Percentiles rank a stretch among this genome's conserved stretches.
phyloP scores from a whole-genome alignment of 23 red algal genomes.

The Gracilaria domingensis region DNA sequence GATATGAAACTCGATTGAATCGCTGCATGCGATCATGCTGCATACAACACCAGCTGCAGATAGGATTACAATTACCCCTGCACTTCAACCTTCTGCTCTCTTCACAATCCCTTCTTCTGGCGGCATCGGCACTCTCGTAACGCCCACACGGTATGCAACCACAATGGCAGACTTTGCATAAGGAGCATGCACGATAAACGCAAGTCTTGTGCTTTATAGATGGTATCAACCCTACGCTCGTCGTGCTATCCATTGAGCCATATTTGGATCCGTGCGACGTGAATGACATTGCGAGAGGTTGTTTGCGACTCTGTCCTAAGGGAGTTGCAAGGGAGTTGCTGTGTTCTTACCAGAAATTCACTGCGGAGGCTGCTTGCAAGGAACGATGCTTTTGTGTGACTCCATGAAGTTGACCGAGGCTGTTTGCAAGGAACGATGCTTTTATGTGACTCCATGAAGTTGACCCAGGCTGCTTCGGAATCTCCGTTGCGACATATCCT shows the following conservation, averaged over 20 bases:
- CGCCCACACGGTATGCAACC: background rate
- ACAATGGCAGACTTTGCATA: background rate
- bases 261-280: background rate
- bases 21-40: background rate
- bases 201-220: background rate
- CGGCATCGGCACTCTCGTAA: background rate
- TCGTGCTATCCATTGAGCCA: background rate
- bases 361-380: too few relatives aligned
- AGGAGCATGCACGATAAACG: background rate
- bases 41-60: too few relatives aligned
- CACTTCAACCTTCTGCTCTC: background rate
- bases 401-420: too few relatives aligned
- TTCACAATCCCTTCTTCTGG: background rate
- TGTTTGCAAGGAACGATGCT: too few relatives aligned
- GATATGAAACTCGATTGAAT: background rate
- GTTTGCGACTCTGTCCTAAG: background rate
- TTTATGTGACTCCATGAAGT: too few relatives aligned
- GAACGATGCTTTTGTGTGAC: too few relatives aligned
- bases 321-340: too few relatives aligned
- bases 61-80: background rate
- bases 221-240: background rate
- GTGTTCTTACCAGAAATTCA: too few relatives aligned
- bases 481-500: too few relatives aligned
- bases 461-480: too few relatives aligned
- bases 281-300: background rate